Base-by-base conservation (phyloP, 2,329 filamentous ascomycete species). In the Fusarium sp. region DNA sequence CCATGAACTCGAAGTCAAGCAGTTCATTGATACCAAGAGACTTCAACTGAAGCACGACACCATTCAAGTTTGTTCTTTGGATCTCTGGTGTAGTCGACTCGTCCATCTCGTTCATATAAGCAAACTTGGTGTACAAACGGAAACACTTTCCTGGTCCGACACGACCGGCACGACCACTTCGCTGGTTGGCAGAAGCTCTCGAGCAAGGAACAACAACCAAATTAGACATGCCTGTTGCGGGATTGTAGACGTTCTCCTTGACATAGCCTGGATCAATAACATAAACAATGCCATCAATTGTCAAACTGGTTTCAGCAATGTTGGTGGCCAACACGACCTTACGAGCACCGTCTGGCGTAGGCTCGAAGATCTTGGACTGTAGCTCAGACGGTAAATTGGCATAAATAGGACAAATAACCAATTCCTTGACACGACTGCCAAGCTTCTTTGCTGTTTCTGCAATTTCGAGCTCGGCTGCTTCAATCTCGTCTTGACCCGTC, bases 321-420 rank as follows among this genome's bases (percentile, higher is more conserved):
- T 99, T 99, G 4, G 96, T 98, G 0, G 95, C 94, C 40, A 98
- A 82, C 0, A 99, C 94, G 0, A 98, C 94, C 78, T 98, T 99
- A 29, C 96, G 88, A 0, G 92, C 91, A 20, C 91, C 91, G 0
- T 91, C 88, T 0, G 96, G 95, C 1, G 95, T 97, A 0, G 94
- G 94, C 75, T 97, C 94, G 75, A 99, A 99, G 71, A 98, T 97
- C 78, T 95, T 95, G 49, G 92, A 89, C 78, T 99, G 96, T 2
- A 97, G 82, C 62, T 98, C 94, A 0, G 94, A 94, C 0, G 94
- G 94, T 41, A 99, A 82, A 75, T 97, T 97, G 75, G 94, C 93
- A 77, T 99, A 99, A 59, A 99, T 97, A 5, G 96, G 96, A 76
- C 92, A 94, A 8, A 98, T 92, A 24, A 98, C 90, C 54, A 99